Evolutionary conservation across 1,284 basidiomycete genomes (phyloP), one percentile per base, ranked within the genome.

Genomic region (Violaceomyces palustris): DNA sequence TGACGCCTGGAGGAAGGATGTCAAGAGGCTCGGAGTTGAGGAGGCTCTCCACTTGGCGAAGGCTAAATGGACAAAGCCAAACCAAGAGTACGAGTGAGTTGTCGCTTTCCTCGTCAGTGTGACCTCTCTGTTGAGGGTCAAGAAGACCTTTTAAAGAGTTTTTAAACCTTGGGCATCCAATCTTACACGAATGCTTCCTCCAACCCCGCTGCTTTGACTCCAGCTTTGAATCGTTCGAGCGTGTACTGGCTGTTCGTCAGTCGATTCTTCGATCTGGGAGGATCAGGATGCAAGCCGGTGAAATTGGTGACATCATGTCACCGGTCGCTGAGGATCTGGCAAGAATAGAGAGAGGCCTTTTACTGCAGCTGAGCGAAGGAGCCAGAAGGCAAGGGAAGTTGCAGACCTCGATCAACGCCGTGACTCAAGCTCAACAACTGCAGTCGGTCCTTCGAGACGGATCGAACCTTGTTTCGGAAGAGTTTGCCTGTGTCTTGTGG

Each of bases 401-500:
- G 12, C 90, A 96, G 67, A 81, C 88, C 34, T 86, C 93, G 0
- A 76, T 96, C 38, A 96, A 94, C 60, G 84, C 91, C 2, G 79
- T 92, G 24, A 79, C 85, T 12, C 80, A 82, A 23, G 87, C 89
- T 0, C 83, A 85, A 58, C 77, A 76, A 32, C 75, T 93, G 17
- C 59, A 3, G 1, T 77, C 78, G 1, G 48, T 45, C 9, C 37
- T 59, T 25, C 43, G n/a, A n/a, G 51, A 50, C 21, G 34, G 43
- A 1, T 38, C 48, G 11, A 35, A 45, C 9, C 78, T 83, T 12
- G 79, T 86, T n/a, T 80, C 80, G 1, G 78, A 83, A 64, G 91
- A 96, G 71, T 89, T 89, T 59, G 85, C 92, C 2, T 82, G 85
- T 43, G 89, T 96, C 6, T 79, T 97, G 10, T 97, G 93, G 90